Evolutionary conservation across 768 basidiomycete genomes (phyloP), one percentile per base, ranked within the genome.

Genomic region (Rubroboletus satanas): DNA sequence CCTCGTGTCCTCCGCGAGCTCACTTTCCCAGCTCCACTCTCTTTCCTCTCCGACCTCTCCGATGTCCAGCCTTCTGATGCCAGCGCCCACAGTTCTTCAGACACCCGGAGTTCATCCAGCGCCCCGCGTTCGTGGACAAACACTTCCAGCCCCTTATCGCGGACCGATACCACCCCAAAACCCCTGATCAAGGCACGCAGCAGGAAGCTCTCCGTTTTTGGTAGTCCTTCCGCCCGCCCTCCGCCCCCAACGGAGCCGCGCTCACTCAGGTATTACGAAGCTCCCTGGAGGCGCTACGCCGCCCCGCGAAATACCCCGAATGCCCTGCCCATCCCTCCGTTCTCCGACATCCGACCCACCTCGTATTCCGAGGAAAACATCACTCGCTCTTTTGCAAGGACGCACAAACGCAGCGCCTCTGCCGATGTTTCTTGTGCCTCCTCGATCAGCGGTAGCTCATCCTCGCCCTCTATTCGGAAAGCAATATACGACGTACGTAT

Each of bases 1-100:
- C 67, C 66, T 64, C 65, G 69, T 54, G 68, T 57, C 37, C 66
- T 74, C 37, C 75, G 83, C 44, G 83, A 88, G 58, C 78, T 92
- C 53, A 81, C 78, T 9, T 90, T 91, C 67, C 90, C 90, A 23
- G 81, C 87, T 7, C 90, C 90, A 0, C 75, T 92, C 5, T 84
- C 84, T 14, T 82, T 79, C 57, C 55, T 46, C 3, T 58, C 68
- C 6, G 62, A 71, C 23, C 28, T 57, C 11, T 39, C 55, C n/a
- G 59, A 66, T 18, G 41, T 32, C 21, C 54, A 46, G 7, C 10
- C 55, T 14, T 52, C 61, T 7, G 58, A 59, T 45, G 18, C 54
- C 36, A 47, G 41, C 38, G 48, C 39, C 2, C 51, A 60, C 37
- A 55, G 37, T 18, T 41, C 49, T 6, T 52, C 57, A 3, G 52